A percentile compares a stretch with the other conserved stretches of the same genome.
Evolutionary conservation across 768 basidiomycete genomes (phyloP).

Genomic region (Agaricus subrufescens): DNA sequence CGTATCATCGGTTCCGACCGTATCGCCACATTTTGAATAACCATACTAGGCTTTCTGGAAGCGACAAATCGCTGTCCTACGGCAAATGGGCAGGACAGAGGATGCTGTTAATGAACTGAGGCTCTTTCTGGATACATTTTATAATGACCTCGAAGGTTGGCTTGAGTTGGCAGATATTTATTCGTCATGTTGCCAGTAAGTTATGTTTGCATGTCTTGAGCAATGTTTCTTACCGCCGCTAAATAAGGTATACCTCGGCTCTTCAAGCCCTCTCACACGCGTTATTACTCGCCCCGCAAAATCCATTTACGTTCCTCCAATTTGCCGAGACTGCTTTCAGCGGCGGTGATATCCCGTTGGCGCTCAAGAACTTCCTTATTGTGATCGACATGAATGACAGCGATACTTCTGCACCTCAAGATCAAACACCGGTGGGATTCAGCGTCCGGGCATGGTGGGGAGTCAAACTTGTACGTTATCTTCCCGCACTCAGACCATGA

Average conservation of each 20-base stretch:
- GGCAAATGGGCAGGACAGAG: constrained; percentile 57
- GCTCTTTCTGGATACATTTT: constrained; percentile 78
- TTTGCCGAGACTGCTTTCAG: constrained; percentile 89
- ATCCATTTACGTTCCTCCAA: constrained; percentile 79
- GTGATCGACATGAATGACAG: constrained; percentile 75
- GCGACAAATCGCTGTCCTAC: constrained; percentile 70
- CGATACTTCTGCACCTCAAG: constrained; percentile 37
- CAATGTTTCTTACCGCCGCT: too few relatives aligned
- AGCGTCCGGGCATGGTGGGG: constrained; percentile 79
- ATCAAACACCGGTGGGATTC: constrained; percentile 47
- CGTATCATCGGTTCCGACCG: constrained; percentile 19
- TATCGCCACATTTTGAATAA: not conserved
- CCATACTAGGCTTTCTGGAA: constrained; percentile 63
- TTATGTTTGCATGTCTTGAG: constrained; percentile 3
- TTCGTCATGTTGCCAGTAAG: constrained; percentile 68
- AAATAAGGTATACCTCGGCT: constrained; percentile 60
- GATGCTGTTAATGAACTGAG: constrained; percentile 68
- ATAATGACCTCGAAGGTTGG: constrained; percentile 87
- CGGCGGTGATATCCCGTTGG: constrained; percentile 64
- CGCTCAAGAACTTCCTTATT: constrained; percentile 75
- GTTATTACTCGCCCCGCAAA: constrained; percentile 79
- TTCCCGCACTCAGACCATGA: not conserved
- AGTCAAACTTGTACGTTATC: constrained; percentile 64
- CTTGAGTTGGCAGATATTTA: constrained; percentile 82
- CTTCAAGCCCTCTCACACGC: constrained; percentile 78